A percentile compares a stretch with the other conserved stretches of the same genome.
These are phyloP conservation scores for Lachnellula subtilissima DNA, from an alignment of 2,329 filamentous ascomycete species.

Conservation along the genomic window DNA sequence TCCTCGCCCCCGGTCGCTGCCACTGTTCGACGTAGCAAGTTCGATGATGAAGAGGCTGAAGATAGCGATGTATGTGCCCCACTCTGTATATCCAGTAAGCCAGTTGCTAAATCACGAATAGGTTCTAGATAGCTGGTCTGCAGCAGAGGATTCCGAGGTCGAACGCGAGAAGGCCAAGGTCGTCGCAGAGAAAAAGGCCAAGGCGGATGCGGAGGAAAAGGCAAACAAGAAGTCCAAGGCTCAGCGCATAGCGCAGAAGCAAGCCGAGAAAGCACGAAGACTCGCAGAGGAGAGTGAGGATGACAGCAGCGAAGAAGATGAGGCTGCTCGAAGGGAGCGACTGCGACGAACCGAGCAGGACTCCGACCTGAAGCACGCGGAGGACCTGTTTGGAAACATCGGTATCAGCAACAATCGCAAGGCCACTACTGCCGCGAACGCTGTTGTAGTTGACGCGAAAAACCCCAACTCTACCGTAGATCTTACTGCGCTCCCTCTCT, in stretches of 20 bases:
- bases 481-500: conserved; percentile 72
- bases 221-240: conserved; percentile 87
- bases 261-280: conserved; percentile 51
- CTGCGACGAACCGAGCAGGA: conserved; percentile 79
- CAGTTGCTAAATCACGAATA: conserved; percentile 44
- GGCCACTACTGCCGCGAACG: conserved; percentile 57
- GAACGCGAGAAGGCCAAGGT: conserved; percentile 94
- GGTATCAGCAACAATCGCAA: conserved; percentile 63
- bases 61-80: conserved; percentile 63
- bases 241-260: conserved; percentile 77
- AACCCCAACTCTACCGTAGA: conserved; percentile 79
- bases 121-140: conserved; percentile 91
- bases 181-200: conserved; percentile 78
- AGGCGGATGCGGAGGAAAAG: conserved; percentile 81
- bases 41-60: conserved; percentile 87
- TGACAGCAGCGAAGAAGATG: conserved; percentile 62
- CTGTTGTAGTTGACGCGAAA: conserved; percentile 63
- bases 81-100: background rate
- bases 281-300: conserved; percentile 53
- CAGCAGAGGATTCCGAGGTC: conserved; percentile 91
- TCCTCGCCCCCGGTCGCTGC: conserved; percentile 25
- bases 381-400: conserved; percentile 81
- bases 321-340: conserved; percentile 68
- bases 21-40: conserved; percentile 50
- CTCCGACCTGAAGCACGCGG: conserved; percentile 80